These are phyloP conservation scores for Sordariomycetes sp. DNA, from an alignment of 2,329 filamentous ascomycete species.

Conservation along the genomic window DNA sequence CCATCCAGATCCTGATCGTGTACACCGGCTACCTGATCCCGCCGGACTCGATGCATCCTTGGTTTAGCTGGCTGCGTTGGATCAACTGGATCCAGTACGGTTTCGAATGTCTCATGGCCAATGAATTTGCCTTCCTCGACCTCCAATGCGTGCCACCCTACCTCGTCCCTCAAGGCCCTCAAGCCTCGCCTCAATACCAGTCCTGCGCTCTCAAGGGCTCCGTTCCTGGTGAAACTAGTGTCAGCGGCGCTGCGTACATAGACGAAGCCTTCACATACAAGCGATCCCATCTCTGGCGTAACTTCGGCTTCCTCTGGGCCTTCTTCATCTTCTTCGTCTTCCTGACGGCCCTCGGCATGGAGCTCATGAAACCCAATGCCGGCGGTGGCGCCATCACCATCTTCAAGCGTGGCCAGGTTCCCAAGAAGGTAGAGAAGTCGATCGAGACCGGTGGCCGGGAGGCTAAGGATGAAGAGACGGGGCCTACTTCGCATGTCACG, in stretches of 20 bases:
- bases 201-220: constrained; percentile 42
- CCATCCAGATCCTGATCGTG: constrained; percentile 55
- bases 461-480: constrained; percentile 40
- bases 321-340: constrained; percentile 67
- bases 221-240: constrained; percentile 32
- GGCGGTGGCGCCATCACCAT: constrained; percentile 51
- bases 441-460: constrained; percentile 41
- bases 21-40: constrained; percentile 60
- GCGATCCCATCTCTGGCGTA: constrained; percentile 57
- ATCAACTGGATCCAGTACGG: constrained; percentile 59
- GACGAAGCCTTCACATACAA: constrained; percentile 43
- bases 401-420: constrained; percentile 55
- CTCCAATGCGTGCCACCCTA: constrained; percentile 52
- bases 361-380: constrained; percentile 52
- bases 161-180: constrained; percentile 40
- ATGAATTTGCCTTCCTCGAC: constrained; percentile 47
- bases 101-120: constrained; percentile 59
- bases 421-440: constrained; percentile 44
- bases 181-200: constrained; percentile 26
- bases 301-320: constrained; percentile 69
- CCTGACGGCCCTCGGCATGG: constrained; percentile 61
- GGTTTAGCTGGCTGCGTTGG: constrained; percentile 64
- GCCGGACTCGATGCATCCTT: constrained; percentile 40
- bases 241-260: constrained; percentile 50
- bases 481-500: constrained; percentile 31